phyloP scores from a whole-genome alignment of 805 yeast genomes.

The Ogataea henricii region DNA sequence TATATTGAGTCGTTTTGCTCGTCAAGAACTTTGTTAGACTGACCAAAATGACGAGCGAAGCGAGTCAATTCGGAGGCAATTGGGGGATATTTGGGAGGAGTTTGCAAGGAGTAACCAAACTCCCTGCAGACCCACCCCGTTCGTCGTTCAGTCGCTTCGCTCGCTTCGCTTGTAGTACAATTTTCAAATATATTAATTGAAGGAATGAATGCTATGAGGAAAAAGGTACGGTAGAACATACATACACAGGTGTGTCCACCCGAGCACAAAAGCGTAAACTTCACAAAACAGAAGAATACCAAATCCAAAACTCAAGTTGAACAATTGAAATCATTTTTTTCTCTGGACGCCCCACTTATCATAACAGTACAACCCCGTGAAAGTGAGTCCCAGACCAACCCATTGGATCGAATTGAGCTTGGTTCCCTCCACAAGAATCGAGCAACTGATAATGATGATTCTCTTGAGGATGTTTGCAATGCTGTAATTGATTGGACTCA shows the following conservation, averaged over 20 bases:
- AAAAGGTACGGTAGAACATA: not conserved
- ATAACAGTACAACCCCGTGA: constrained; percentile 66
- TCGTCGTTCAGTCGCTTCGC: too few species aligned
- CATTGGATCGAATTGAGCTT: constrained; percentile 43
- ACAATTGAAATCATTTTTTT: constrained; percentile 12
- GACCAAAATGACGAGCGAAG: too few species aligned
- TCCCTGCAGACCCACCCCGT: too few species aligned
- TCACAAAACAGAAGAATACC: not conserved
- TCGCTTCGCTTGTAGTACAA: too few species aligned
- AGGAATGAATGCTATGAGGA: constrained; percentile 1
- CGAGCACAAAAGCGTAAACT: constrained; percentile 1
- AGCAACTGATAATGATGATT: constrained; percentile 66
- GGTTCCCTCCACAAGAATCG: constrained; percentile 64
- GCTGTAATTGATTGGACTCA: constrained; percentile 77
- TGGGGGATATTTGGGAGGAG: too few species aligned
- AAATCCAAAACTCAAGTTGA: not conserved
- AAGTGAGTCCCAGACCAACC: constrained; percentile 56
- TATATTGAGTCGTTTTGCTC: too few species aligned
- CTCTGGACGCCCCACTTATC: constrained; percentile 62
- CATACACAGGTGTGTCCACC: not conserved
- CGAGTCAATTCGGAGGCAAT: too few species aligned
- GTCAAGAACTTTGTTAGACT: too few species aligned
- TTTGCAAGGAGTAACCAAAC: too few species aligned
- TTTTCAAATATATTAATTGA: not conserved
- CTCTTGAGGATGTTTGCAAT: constrained; percentile 78